A percentile compares a stretch with the other conserved stretches of the same genome.
Conservation (phyloP, 495 filamentous ascomycete species). For the Neurospora intermedia region DNA sequence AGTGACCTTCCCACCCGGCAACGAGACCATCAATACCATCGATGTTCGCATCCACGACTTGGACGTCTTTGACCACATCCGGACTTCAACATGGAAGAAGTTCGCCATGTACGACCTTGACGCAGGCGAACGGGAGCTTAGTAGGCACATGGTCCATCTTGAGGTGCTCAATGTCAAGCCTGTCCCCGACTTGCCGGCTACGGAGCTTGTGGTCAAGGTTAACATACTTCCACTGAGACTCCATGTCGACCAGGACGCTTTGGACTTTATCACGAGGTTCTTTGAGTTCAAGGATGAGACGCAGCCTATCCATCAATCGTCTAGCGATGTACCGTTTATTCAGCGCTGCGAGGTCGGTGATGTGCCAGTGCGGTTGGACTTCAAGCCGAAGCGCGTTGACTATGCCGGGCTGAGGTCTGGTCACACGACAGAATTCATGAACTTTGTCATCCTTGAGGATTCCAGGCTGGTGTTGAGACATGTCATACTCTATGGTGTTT, state of each 20-base stretch:
- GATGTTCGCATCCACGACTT: conserved; percentile 73
- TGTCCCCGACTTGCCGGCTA: conserved; percentile 69
- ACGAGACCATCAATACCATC: conserved; percentile 75
- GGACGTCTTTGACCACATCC: conserved; percentile 88
- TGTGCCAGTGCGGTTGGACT: conserved; percentile 77
- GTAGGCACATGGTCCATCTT: conserved; percentile 79
- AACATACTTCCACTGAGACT: conserved; percentile 79
- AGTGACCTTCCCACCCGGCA: conserved; percentile 66
- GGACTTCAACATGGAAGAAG: conserved; percentile 96
- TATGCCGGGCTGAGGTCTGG: conserved; percentile 92
- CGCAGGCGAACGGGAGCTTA: conserved; percentile 70
- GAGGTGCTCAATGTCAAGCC: conserved; percentile 82
- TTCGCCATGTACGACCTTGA: conserved; percentile 91
- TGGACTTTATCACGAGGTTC: conserved; percentile 95
- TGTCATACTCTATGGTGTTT: conserved; percentile 83
- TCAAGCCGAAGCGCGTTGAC: conserved; percentile 95
- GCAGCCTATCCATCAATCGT: conserved; percentile 35
- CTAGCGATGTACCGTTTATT: conserved; percentile 73
- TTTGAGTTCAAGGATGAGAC: conserved; percentile 92
- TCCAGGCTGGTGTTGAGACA: conserved; percentile 79
- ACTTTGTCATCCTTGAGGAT: conserved; percentile 87
- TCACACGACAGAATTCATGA: conserved; percentile 99
- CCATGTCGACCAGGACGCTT: conserved; percentile 94
- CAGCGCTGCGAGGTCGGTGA: conserved; percentile 82
- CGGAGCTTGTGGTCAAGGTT: conserved; percentile 81